These are phyloP conservation scores for Leccinum rimulosum DNA, from an alignment of 768 basidiomycete species.

Conservation along the genomic window DNA sequence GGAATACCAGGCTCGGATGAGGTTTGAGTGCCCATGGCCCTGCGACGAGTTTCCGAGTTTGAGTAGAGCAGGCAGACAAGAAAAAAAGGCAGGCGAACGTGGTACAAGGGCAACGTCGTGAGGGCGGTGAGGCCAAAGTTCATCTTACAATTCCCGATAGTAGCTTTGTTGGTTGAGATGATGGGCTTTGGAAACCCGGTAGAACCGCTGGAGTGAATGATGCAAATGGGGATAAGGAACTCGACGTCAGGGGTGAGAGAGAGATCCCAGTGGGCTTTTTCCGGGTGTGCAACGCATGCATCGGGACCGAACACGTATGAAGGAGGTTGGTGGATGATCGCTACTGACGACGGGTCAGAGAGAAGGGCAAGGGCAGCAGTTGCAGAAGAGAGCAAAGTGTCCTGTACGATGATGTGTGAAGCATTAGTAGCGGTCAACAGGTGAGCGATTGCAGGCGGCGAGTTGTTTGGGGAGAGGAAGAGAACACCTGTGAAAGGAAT, in stretches of 20 bases:
- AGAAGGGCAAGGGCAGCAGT: conserved; percentile 16
- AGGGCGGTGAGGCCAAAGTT: conserved; percentile 25
- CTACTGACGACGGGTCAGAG: conserved; percentile 20
- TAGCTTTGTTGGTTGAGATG: conserved; percentile 34
- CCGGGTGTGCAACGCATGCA: conserved; percentile 16
- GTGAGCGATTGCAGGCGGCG: conserved; percentile 44
- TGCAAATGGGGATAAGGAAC: conserved; percentile 17
- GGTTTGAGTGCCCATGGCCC: conserved; percentile 23
- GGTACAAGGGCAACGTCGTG: conserved; percentile 31
- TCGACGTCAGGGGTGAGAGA: conserved; percentile 23
- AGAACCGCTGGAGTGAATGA: conserved; percentile 31
- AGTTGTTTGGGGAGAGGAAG: conserved; percentile 44
- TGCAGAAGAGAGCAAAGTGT: conserved; percentile 13
- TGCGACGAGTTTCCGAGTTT: conserved; percentile 1
- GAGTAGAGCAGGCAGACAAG: not conserved
- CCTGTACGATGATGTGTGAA: conserved; percentile 24
- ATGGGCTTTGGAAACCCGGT: conserved; percentile 52
- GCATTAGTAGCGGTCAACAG: conserved; percentile 33
- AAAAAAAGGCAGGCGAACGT: conserved; percentile 22
- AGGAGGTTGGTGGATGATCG: conserved; percentile 23
- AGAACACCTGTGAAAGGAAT: conserved; percentile 23
- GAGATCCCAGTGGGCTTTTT: conserved; percentile 23
- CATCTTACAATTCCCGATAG: conserved; percentile 35
- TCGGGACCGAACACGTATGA: conserved; percentile 14
- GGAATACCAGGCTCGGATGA: conserved; percentile 44